Base-by-base conservation (phyloP, 495 filamentous ascomycete genomes). In the Melanomma pulvis-pyrius region DNA sequence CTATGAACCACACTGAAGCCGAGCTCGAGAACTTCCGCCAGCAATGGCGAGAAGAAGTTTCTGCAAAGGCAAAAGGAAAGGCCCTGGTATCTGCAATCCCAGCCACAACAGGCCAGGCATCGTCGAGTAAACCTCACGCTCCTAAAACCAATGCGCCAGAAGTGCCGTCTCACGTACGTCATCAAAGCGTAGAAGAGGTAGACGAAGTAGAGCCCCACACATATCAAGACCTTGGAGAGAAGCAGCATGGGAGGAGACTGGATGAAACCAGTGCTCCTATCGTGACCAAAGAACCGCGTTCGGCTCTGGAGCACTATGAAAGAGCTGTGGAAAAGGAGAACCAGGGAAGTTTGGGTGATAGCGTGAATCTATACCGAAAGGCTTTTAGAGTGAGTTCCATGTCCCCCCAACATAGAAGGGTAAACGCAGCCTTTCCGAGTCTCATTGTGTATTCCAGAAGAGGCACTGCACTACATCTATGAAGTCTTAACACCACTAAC, bases 221-320 rank as follows among this genome's bases (percentile, higher is more conserved):
- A 7, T 80, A 80, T 59, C 78, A 78, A 72, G 79, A 81, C 61
- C 71, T 82, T 17, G 78, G 76, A 17, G 72, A 80, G 47, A 76
- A 74, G 48, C 79, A 82, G 32, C 76, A 77, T 34, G 53, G 74
- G 71, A 56, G 79, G 68, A 59, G 79, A 77, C 65, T 80, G 77
- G 64, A 77, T 74, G 55, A 77, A 77, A 70, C 77, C 72, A 69
- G 76, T n/a, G 46, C 56, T 26, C 34, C 61, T 17, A 15, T 51
- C 66, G 41, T 26, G 47, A 52, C 50, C 58, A 73, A 59, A 30
- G 88, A 91, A 69, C 92, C 89, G 13, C 79, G 79, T 24, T 90
- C 92, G 8, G 94, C 94, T 2, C 77, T 98, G 41, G 94, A 97
- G 71, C 91, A 97, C 75, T 98, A 96, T 72, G 94, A 98, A 74